Evolutionary conservation across 78 protist species (phyloP), one percentile per base, ranked within the genome.

Genomic region (slime mould (Dictyostelium discoideum)): DNA sequence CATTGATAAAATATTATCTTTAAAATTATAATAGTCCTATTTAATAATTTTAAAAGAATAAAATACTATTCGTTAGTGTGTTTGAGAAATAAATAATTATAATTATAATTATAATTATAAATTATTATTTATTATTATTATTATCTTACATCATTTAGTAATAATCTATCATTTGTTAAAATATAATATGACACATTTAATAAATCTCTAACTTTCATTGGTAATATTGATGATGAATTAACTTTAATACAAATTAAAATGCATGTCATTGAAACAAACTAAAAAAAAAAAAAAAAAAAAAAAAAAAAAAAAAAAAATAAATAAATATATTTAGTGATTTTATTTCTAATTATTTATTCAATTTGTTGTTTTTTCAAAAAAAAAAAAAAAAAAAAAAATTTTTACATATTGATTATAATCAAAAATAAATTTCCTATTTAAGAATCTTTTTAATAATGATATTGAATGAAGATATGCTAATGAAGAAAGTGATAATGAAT

Each of bases 21-120:
- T 78, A 42, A 78, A 42, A 78, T 37, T 78, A 42, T 78, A 78
- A 22, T 78, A 78, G n/a, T 78, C 84, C 84, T 77, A 77, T 16
- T 1, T 54, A 3, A 3, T 54, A 54, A 6, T 11, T 10, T 3
- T 11, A 54, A 16, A 54, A 1, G 11, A 54, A 10, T 11, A 16
- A 22, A 65, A 65, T 22, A 65, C 1, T 18, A n/a, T 14, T 65
- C 0, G 22, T 65, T n/a, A 7, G 3, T n/a, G 37, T 16, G 11
- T 16, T 11, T 16, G 11, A 54, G 18, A 10, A 10, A 54, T 16
- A 3, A 54, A 10, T 16, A 3, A 54, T 54, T 16, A 16, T 16
- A 5, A 54, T 54, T 72, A n/a, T 72, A 26, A 29, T 22, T 72
- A 3, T 72, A 26, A 29, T 72, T n/a, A n/a, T 74, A 1, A 37